These are phyloP conservation scores for Paramecium sonneborni DNA, from an alignment of 73 alveolate species.

Conservation along the genomic window DNA sequence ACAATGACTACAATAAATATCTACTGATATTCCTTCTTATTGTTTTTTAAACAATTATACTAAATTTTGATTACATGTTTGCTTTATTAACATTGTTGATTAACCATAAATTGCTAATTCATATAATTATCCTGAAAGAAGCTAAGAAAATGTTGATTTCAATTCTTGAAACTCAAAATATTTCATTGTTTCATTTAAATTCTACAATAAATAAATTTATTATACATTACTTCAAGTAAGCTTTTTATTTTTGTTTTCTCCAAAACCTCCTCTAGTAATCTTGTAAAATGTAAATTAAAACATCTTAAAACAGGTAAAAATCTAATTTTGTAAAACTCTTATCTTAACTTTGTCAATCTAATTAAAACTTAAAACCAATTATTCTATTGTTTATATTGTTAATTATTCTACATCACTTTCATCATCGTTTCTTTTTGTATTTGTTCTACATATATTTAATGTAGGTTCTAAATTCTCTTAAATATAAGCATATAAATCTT, in stretches of 20 bases:
- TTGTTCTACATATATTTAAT: background rate
- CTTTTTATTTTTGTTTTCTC: slow-evolving; percentile 52
- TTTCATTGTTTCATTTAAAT: slow-evolving; percentile 43
- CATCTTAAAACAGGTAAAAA: background rate
- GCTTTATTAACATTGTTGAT: background rate
- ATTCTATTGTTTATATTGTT: background rate
- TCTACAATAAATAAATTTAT: slow-evolving; percentile 13
- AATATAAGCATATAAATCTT: background rate
- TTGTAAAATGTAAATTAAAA: slow-evolving; percentile 25
- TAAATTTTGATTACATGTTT: background rate
- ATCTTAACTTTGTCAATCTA: slow-evolving; percentile 51
- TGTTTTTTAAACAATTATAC: background rate
- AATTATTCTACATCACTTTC: slow-evolving; percentile 39
- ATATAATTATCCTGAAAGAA: slow-evolving; percentile 23
- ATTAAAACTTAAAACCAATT: slow-evolving; percentile 46
- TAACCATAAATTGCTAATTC: slow-evolving; percentile 47
- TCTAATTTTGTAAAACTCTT: slow-evolving; percentile 22
- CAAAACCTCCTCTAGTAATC: background rate
- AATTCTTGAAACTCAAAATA: slow-evolving; percentile 52
- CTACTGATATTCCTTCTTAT: background rate
- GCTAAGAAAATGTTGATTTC: slow-evolving; percentile 8
- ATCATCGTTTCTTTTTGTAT: slow-evolving; percentile 45
- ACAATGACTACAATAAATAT: slow-evolving; percentile 31
- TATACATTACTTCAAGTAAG: background rate
- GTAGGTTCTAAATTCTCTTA: background rate